Evolutionary conservation across 352 stramenopile genomes (phyloP).

Genomic region (Peronospora tabacina): DNA sequence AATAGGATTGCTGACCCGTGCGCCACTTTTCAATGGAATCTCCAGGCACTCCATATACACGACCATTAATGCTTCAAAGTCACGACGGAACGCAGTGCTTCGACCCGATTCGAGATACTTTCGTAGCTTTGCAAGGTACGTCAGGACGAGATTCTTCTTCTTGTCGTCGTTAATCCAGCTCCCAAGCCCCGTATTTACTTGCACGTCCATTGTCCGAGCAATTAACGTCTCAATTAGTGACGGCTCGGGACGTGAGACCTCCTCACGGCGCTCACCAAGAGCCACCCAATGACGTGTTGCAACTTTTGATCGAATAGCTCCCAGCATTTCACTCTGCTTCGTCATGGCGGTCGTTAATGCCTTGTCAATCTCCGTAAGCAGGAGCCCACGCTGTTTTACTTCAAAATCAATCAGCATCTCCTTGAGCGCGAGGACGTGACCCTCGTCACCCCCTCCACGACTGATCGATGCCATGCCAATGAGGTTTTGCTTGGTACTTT

Average conservation of each 20-base stretch:
- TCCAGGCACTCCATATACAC: conserved; percentile 27
- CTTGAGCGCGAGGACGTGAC: conserved; percentile 6
- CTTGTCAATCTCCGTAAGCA: conserved; percentile 29
- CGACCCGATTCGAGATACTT: conserved; percentile 14
- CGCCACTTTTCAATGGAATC: conserved; percentile 17
- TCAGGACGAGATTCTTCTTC: conserved; percentile 12
- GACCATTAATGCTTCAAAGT: conserved; percentile 24
- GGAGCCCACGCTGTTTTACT: conserved; percentile 16
- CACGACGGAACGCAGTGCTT: conserved; percentile 23
- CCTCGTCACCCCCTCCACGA: not conserved
- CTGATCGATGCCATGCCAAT: conserved; percentile 7
- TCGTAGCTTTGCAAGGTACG: conserved; percentile 12
- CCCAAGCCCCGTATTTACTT: conserved; percentile 18
- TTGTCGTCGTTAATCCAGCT: conserved; percentile 17
- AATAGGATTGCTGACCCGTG: conserved; percentile 25
- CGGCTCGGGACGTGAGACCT: conserved; percentile 16
- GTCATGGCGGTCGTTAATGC: conserved; percentile 21
- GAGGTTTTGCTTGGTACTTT: not conserved
- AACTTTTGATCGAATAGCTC: conserved; percentile 15
- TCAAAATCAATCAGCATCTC: conserved; percentile 27
- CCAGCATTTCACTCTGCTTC: conserved; percentile 28
- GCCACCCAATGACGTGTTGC: conserved; percentile 14
- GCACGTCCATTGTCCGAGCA: conserved; percentile 15
- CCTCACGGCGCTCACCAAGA: conserved; percentile 11
- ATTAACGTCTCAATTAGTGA: conserved; percentile 15